Evolutionary conservation across 2,329 filamentous ascomycete genomes (phyloP), one percentile per base, ranked within the genome.

Genomic region (Diaporthe sp.): DNA sequence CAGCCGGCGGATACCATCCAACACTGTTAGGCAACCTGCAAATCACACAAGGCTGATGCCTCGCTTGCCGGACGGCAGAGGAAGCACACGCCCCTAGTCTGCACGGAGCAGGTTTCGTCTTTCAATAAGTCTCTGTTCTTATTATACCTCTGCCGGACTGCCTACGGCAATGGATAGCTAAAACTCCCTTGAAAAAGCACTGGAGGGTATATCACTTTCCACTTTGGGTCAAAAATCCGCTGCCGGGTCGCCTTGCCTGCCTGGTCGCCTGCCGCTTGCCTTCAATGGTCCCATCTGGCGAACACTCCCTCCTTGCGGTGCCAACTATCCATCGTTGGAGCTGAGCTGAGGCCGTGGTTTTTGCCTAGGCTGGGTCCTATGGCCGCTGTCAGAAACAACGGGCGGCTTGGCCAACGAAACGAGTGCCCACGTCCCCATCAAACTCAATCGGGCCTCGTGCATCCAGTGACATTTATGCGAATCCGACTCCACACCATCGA

Each of bases 391-490:
- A 72, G 61, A 17, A 42, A 61, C 52, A n/a, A 71, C 40, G 55
- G 72, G 54, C 33, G 47, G 64, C 64, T 50, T 64, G 57, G 72
- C 72, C 54, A 70, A 69, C 69, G 33, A 64, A 35, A 45, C 33
- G 28, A 54, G 28, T 47, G 42, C 60, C 60, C n/a, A 22, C 10
- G 45, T 30, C 19, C 58, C 33, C 17, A 25, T 38, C 54, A 28
- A 28, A 19, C 69, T 50, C 69, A 30, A 64, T 54, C 30, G n/a
- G 47, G 47, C 35, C 47, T 72, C 15, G 17, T 64, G 69, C 69
- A 64, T 60, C 22, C 17, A 61, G 19, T 38, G 19, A 3, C 55
- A 17, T 28, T 38, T 28, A 50, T 54, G 45, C 45, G 45, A 42
- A 57, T 72, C 50, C 38, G 58, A 22, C 38, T 40, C 35, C 8